phyloP scores from a whole-genome alignment of 1,139 yeast genomes.

The Pichia sp. region DNA sequence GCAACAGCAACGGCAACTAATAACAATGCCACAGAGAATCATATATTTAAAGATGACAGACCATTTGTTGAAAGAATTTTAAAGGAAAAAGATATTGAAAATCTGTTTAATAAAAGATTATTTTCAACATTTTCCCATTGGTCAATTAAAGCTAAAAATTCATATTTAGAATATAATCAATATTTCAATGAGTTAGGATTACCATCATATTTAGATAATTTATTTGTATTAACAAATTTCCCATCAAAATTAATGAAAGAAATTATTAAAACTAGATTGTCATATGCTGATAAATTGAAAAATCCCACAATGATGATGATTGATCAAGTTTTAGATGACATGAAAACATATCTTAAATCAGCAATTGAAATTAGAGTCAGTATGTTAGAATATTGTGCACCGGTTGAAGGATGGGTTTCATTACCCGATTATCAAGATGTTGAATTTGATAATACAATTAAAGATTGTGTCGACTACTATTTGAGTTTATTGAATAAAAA shows the following conservation, averaged over 20 bases:
- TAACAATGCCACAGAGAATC: slow-evolving; percentile 17
- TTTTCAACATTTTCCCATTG: slow-evolving; percentile 58
- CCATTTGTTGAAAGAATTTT: slow-evolving; percentile 80
- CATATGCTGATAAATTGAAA: slow-evolving; percentile 70
- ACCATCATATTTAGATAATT: slow-evolving; percentile 65
- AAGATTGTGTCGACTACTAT: slow-evolving; percentile 70
- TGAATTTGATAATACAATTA: slow-evolving; percentile 63
- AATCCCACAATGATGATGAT: slow-evolving; percentile 95
- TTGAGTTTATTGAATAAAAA: slow-evolving; percentile 68
- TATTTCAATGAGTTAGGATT: slow-evolving; percentile 63
- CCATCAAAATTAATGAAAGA: slow-evolving; percentile 81
- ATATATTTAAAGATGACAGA: slow-evolving; percentile 52
- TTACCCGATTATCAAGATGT: slow-evolving; percentile 61
- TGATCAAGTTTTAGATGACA: slow-evolving; percentile 88
- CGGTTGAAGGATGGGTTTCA: slow-evolving; percentile 68
- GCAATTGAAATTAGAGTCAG: slow-evolving; percentile 74
- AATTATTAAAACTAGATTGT: slow-evolving; percentile 65
- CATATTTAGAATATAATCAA: slow-evolving; percentile 58
- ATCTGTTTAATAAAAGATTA: slow-evolving; percentile 53
- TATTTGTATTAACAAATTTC: slow-evolving; percentile 63
- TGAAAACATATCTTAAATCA: slow-evolving; percentile 66
- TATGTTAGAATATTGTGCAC: slow-evolving; percentile 56
- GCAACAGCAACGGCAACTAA: not conserved
- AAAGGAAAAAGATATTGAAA: slow-evolving; percentile 77
- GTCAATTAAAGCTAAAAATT: slow-evolving; percentile 71